A percentile compares a stretch with the other conserved stretches of the same genome.
These are phyloP conservation scores for Lepraria neglecta DNA, from an alignment of 495 filamentous ascomycete genomes.

Conservation along the genomic window DNA sequence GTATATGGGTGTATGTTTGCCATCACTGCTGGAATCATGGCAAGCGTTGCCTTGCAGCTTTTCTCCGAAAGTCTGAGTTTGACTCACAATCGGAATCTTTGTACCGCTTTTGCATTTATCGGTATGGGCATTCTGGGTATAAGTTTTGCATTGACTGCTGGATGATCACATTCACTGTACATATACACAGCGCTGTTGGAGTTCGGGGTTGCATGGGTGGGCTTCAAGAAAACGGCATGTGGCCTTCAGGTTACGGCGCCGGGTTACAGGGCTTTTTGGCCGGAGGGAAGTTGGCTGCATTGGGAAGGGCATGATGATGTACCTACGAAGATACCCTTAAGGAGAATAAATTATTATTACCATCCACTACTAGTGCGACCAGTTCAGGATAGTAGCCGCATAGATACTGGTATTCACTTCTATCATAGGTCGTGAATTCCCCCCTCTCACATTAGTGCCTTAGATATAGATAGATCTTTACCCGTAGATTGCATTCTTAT, in stretches of 20 bases:
- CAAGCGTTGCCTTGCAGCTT: conserved; percentile 79
- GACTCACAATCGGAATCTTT: conserved; percentile 71
- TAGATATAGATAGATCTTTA: too few relatives aligned
- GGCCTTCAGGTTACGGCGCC: not conserved
- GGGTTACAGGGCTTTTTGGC: not conserved
- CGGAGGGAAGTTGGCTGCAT: not conserved
- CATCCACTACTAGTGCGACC: too few relatives aligned
- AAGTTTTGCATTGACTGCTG: conserved; percentile 75
- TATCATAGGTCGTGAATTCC: too few relatives aligned
- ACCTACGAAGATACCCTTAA: conserved; percentile 10
- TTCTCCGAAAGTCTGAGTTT: conserved; percentile 79
- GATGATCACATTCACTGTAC: conserved; percentile 11
- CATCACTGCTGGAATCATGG: conserved; percentile 88
- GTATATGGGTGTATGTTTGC: conserved; percentile 90
- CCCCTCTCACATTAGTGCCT: too few relatives aligned
- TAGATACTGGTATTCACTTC: too few relatives aligned
- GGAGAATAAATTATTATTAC: not conserved
- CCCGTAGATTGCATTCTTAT: too few relatives aligned
- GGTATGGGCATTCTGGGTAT: conserved; percentile 87
- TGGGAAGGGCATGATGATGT: not conserved
- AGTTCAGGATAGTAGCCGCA: too few relatives aligned
- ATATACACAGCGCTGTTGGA: not conserved
- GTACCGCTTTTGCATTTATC: conserved; percentile 76
- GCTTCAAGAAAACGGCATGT: not conserved
- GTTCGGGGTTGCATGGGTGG: not conserved